phyloP scores from a whole-genome alignment of 2,329 filamentous ascomycete genomes.

The Phoma herbarum region DNA sequence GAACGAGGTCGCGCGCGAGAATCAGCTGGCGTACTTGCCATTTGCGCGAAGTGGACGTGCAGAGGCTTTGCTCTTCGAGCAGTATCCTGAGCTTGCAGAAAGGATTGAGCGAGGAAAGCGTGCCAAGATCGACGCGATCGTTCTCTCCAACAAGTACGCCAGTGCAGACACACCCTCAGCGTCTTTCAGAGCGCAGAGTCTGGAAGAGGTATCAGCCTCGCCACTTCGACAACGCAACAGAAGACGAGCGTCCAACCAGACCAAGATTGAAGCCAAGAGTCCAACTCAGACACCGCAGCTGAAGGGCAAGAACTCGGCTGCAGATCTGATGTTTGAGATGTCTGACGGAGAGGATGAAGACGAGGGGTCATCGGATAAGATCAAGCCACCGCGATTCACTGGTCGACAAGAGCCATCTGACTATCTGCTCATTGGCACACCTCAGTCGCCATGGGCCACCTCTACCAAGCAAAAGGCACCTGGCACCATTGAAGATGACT shows the following conservation, averaged over 20 bases:
- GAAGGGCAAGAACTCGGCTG: conserved; percentile 71
- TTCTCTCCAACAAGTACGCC: conserved; percentile 69
- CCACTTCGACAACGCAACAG: conserved; percentile 56
- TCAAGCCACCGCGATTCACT: conserved; percentile 38
- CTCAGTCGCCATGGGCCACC: conserved; percentile 39
- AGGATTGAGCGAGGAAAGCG: conserved; percentile 74
- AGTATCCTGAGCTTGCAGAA: conserved; percentile 68
- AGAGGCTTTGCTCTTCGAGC: conserved; percentile 71
- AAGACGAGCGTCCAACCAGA: conserved; percentile 53
- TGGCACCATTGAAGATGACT: conserved; percentile 5
- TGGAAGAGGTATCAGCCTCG: conserved; percentile 68
- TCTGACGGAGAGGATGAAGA: conserved; percentile 72
- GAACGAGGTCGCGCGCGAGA: conserved; percentile 79
- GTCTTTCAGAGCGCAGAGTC: conserved; percentile 69
- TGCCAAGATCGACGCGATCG: conserved; percentile 78
- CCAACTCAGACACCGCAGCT: conserved; percentile 72
- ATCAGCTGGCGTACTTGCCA: conserved; percentile 80
- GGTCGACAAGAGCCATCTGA: conserved; percentile 14
- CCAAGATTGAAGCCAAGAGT: conserved; percentile 62
- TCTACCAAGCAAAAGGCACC: conserved; percentile 23
- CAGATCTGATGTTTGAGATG: conserved; percentile 93
- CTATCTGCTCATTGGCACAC: conserved; percentile 32
- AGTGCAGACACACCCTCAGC: conserved; percentile 72
- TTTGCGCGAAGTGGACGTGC: conserved; percentile 79
- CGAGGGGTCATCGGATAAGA: conserved; percentile 19